phyloP scores from a whole-genome alignment of 768 basidiomycete species.

The Rhodosporidiobolus odoratus region DNA sequence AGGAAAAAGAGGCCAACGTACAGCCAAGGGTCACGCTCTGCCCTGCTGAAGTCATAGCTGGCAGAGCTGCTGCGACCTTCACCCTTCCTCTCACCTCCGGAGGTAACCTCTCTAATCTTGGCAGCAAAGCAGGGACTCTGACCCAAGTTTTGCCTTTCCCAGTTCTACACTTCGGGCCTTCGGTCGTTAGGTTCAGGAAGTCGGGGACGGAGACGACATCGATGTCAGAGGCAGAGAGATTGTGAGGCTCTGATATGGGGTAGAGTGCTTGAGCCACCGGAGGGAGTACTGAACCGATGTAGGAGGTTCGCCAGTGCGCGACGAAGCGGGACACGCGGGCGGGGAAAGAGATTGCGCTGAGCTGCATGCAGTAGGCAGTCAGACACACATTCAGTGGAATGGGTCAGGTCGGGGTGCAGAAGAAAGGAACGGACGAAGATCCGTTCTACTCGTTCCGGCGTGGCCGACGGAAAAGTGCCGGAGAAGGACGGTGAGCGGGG shows the following conservation, averaged over 20 bases:
- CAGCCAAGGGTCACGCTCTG: too few species aligned
- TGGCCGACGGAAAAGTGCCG: neutral
- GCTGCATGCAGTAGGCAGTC: neutral
- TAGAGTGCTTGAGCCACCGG: neutral
- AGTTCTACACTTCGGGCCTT: too few species aligned
- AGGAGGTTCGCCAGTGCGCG: neutral
- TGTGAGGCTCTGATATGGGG: neutral
- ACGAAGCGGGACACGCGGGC: neutral
- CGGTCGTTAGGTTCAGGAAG: too few species aligned
- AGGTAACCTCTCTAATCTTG: neutral
- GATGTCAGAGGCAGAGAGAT: neutral
- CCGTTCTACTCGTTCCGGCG: neutral
- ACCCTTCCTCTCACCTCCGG: neutral
- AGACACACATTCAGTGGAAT: neutral
- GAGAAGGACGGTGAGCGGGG: too few species aligned
- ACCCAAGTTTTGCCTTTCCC: neutral
- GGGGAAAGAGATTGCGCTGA: neutral
- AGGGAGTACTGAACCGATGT: neutral
- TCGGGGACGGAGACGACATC: neutral
- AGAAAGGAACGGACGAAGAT: conserved; percentile 1
- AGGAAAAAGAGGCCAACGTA: neutral
- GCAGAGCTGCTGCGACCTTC: neutral
- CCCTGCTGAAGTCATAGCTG: neutral
- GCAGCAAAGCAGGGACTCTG: neutral
- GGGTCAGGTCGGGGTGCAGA: neutral